Conservation (phyloP, 306 rosid genomes). For the Elaeagnus macrophylla region DNA sequence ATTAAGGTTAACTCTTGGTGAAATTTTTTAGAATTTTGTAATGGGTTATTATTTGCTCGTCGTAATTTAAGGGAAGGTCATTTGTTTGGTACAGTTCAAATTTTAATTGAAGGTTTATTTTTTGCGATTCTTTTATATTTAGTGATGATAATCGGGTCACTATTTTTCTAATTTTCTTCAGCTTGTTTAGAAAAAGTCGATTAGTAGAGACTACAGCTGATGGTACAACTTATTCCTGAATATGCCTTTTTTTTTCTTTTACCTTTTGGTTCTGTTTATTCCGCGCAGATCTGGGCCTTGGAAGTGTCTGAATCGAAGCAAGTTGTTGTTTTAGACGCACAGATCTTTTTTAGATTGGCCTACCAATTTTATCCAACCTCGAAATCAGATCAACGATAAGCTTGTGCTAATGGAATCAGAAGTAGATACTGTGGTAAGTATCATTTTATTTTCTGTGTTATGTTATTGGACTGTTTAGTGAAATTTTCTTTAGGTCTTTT, state of each 20-base stretch:
- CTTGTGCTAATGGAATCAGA: conserved; percentile 56
- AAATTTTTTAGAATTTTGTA: no score
- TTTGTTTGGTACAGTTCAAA: no score
- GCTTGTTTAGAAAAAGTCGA: no score
- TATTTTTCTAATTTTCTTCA: no score
- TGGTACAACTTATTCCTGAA: conserved; percentile 15
- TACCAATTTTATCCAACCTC: conserved; percentile 27
- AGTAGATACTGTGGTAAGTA: conserved; percentile 73
- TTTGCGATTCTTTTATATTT: no score
- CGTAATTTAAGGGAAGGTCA: no score
- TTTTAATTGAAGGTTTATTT: no score
- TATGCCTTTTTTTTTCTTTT: conserved; percentile 1
- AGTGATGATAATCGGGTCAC: no score
- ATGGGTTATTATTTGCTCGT: no score
- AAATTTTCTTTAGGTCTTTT: no score
- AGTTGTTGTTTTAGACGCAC: conserved; percentile 30
- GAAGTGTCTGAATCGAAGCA: conserved; percentile 13
- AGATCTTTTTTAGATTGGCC: conserved; percentile 34
- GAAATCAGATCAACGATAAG: conserved; percentile 28
- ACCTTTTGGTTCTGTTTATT: conserved; percentile 15
- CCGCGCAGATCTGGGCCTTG: conserved; percentile 27
- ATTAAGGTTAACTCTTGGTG: no score
- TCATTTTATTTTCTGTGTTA: neutral
- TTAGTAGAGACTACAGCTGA: no score
- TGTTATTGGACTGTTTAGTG: neutral